Evolutionary conservation across 768 basidiomycete genomes (phyloP).

Genomic region (Rhizopogon vinicolor): DNA sequence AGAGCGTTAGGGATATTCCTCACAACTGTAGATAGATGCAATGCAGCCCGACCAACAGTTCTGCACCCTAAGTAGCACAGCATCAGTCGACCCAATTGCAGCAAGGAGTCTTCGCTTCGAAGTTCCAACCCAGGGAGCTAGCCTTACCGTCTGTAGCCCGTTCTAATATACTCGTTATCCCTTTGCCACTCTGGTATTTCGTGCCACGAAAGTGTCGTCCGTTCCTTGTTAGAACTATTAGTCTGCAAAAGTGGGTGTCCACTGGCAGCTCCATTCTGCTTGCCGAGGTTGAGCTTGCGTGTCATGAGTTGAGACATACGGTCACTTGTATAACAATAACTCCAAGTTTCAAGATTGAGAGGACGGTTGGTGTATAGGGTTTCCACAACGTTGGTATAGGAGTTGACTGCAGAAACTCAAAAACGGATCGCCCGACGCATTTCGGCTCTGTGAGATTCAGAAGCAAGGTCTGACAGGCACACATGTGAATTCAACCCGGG

Average conservation of each 20-base stretch:
- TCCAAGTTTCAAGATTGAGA: background rate
- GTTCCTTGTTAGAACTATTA: conserved; percentile 1
- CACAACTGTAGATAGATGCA: conserved; percentile 63
- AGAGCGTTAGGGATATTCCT: conserved; percentile 24
- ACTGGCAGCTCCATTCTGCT: conserved; percentile 7
- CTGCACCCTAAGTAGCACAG: conserved; percentile 40
- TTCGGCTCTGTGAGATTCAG: too few relatives aligned
- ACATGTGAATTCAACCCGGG: too few relatives aligned
- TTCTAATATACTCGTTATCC: conserved; percentile 70
- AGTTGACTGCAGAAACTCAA: background rate
- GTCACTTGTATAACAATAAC: background rate
- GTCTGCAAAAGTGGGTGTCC: background rate
- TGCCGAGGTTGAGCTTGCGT: background rate
- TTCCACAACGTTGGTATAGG: background rate
- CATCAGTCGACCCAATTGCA: background rate
- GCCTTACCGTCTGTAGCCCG: conserved; percentile 64
- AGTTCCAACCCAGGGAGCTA: background rate
- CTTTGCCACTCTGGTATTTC: conserved; percentile 66
- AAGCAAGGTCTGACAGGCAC: too few relatives aligned
- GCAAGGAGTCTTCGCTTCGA: background rate
- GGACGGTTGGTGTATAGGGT: background rate
- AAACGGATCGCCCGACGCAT: background rate
- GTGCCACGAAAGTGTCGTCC: conserved; percentile 41
- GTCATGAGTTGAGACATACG: background rate
- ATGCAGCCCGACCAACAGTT: conserved; percentile 60